phyloP scores from a whole-genome alignment of 2,329 filamentous ascomycete species.

The Fusarium decemcellulare region DNA sequence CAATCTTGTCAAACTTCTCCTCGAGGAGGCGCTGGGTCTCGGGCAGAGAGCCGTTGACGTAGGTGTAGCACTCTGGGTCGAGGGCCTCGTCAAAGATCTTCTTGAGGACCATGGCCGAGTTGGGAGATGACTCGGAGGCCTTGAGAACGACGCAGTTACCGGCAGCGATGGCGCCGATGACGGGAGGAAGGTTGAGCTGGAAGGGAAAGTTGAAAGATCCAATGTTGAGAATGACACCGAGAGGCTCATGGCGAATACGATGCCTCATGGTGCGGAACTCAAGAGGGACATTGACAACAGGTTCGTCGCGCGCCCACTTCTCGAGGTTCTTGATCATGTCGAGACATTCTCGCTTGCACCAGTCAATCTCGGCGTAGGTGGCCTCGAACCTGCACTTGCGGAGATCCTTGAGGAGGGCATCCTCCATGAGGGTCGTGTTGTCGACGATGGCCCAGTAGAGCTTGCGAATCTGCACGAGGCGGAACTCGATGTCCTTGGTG shows the following conservation, averaged over 20 bases:
- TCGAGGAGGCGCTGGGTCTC: slow-evolving; percentile 88
- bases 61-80: slow-evolving; percentile 81
- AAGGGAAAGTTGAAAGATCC: slow-evolving; percentile 96
- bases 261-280: slow-evolving; percentile 79
- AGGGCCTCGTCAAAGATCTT: slow-evolving; percentile 83
- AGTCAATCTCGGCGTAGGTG: slow-evolving; percentile 80
- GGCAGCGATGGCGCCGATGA: slow-evolving; percentile 91
- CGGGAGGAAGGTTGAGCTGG: slow-evolving; percentile 81
- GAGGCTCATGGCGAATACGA: slow-evolving; percentile 86
- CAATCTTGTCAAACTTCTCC: slow-evolving; percentile 97
- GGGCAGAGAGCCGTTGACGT: slow-evolving; percentile 84
- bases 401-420: slow-evolving; percentile 84
- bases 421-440: slow-evolving; percentile 78
- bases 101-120: slow-evolving; percentile 83
- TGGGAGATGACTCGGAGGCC: slow-evolving; percentile 86
- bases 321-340: slow-evolving; percentile 84
- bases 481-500: slow-evolving; percentile 86
- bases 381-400: slow-evolving; percentile 84
- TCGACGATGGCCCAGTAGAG: slow-evolving; percentile 95
- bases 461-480: slow-evolving; percentile 88
- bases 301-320: slow-evolving; percentile 88
- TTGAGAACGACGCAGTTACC: slow-evolving; percentile 93
- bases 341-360: slow-evolving; percentile 85
- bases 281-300: slow-evolving; percentile 77
- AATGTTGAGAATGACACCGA: slow-evolving; percentile 88